Percentiles rank a stretch among this genome's conserved stretches.
phyloP scores from a whole-genome alignment of 2,329 filamentous ascomycete species.

The Arthrobotrys sinensis region DNA sequence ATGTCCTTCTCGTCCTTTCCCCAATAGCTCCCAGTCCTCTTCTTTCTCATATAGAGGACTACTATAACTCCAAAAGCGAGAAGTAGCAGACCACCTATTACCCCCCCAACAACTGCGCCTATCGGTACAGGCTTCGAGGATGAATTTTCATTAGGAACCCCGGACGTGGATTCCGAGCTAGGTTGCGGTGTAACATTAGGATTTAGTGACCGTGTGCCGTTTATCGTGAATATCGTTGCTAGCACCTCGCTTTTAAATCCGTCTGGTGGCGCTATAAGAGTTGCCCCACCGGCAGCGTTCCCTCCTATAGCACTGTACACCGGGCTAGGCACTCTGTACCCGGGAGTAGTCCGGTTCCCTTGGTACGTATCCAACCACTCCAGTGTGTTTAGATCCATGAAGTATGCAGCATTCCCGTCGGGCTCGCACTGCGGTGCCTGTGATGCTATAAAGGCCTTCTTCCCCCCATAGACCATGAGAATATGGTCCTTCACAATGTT shows the following conservation, averaged over 20 bases:
- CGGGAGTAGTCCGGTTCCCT: background rate
- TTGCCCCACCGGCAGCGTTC: slow-evolving; percentile 8
- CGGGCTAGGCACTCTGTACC: slow-evolving; percentile 4
- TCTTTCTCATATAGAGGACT: slow-evolving; percentile 3
- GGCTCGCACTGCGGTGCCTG: background rate
- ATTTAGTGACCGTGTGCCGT: background rate
- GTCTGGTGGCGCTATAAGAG: background rate
- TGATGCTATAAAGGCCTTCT: background rate
- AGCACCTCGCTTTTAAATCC: slow-evolving; percentile 13
- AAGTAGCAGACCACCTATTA: slow-evolving; percentile 7
- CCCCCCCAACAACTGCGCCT: slow-evolving; percentile 15
- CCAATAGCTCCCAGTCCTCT: background rate
- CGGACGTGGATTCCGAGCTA: background rate
- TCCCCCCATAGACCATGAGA: slow-evolving; percentile 22
- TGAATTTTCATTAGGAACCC: background rate
- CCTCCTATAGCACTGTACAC: slow-evolving; percentile 13
- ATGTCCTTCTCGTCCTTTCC: background rate
- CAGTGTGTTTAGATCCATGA: slow-evolving; percentile 25
- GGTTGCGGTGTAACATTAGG: background rate
- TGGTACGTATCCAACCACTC: slow-evolving; percentile 27
- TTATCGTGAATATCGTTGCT: slow-evolving; percentile 20
- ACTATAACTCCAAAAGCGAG: background rate
- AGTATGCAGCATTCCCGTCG: background rate
- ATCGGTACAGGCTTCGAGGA: background rate
- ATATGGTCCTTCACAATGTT: slow-evolving; percentile 16